Evolutionary conservation across 352 stramenopile genomes (phyloP), one percentile per base, ranked within the genome.

Genomic region (Pythium phragmiticola): DNA sequence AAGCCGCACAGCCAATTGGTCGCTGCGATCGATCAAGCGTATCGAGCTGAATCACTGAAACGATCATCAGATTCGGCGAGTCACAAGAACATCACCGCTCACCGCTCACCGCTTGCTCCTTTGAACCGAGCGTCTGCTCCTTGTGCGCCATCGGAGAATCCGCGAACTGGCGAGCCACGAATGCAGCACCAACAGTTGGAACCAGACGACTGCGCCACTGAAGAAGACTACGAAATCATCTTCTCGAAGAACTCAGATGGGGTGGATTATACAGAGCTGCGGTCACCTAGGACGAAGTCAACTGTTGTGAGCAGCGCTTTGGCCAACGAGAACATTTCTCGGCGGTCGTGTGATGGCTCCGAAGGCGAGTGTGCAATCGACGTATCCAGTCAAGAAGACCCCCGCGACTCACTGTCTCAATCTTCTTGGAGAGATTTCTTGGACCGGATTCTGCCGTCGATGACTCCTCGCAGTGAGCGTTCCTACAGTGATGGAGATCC

Each of bases 11-110:
- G 66, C 3, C 68, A 62, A 2, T 48, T 92, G 12, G 26, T 63
- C 5, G 60, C 69, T 43, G 65, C 72, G 6, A 78, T 94, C 14
- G 80, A 92, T 11, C 82, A 90, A 60, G 86, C 86, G 14, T 88
- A 88, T 42, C 88, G 88, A 45, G 86, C 86, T 2, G 78, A 90
- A 45, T 84, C 72, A 19, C 60, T 90, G 3, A 78, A 80, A 48
- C 66, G 71, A 59, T 71, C 75, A 3, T 89, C 84, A 0, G 80
- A 89, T 51, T 60, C 63, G 7, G 80, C 79, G 11, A 80, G 87
- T 45, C 72, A 88, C 54, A 62, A 60, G 9, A 84, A 88, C 54
- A 74, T 88, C 21, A 63, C 26, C 45, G 14, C 33, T 42, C 14
- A 59, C n/a, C 36, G 52, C 76, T 80, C 52, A 63, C 65, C 12